Base-by-base conservation (phyloP, 306 rosid genomes). In the Erythrophleum fordii region DNA sequence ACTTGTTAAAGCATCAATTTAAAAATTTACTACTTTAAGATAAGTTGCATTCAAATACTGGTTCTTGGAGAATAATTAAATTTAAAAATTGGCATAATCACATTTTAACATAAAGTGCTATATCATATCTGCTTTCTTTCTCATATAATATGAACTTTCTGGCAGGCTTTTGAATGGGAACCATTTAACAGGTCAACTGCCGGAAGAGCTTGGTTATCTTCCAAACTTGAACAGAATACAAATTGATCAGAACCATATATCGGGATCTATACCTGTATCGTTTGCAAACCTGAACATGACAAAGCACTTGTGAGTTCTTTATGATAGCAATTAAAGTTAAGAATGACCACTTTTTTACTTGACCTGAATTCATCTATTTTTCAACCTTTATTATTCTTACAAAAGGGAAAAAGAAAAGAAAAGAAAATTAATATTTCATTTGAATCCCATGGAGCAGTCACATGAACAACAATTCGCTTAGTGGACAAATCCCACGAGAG, bases 391-490 rank as follows among this genome's bases (percentile, higher is more conserved):
- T 42, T 34, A 18, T 59, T 73, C 72, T 72, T 73, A 34, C 52
- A 9, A 59, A 20, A 37, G 6, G 44, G 18, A 64, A 34, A 31
- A 65, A 65, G 55, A 62, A 31, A 64, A n/a, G 16, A 20, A 45
- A 29, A 42, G 56, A 70, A 80, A 62, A 83, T 39, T 69, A 74
- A 77, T 61, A 73, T 49, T 73, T 73, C 5, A 8, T 67, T 49
- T 84, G 46, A 22, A 79, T 7, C 58, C 18, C 72, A 77, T 88
- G 88, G 79, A 60, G 22, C 91, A 96, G 99, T 91, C 97, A 96
- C 88, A 92, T 96, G 98, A 96, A 96, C 87, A 93, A 96, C 89
- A 96, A 96, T 82, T 96, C 99, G 59, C 88, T 96, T 35, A 89
- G 91, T 16, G 99, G 99, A 49, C 92, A 86, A 80, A 87, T 96